Evolutionary conservation across 2,329 filamentous ascomycete species (phyloP), one percentile per base, ranked within the genome.

Genomic region (Aspergillus awamori): DNA sequence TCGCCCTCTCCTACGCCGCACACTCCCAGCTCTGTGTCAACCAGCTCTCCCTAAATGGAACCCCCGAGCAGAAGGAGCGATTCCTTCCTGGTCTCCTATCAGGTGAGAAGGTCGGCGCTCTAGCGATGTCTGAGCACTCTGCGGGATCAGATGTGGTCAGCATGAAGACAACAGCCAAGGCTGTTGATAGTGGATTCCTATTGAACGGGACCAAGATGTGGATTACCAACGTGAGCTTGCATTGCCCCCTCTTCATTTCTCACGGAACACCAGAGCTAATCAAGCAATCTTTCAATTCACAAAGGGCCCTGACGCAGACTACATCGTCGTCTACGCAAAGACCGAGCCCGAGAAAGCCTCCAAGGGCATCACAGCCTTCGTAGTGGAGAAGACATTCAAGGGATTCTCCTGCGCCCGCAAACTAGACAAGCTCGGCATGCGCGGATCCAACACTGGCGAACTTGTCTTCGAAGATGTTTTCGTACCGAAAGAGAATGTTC

Each of bases 341-440:
- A 97, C 94, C 1, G 85, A 89, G 60, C 93, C 93, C 1, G 85
- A 89, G 11, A 88, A 86, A 63, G 92, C 82, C 1, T 92, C 89
- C 65, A 96, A 94, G 79, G 95, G 95, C 59, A 97, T 99, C 76
- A 97, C 94, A 0, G 94, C 94, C 7, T 97, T 98, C 80, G 84
- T 99, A 36, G 91, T 98, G 41, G 89, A 96, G 68, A 84, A 82
- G 58, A 71, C 77, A 8, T 81, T 84, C 38, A 79, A 87, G 39
- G 94, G 95, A 47, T 98, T 97, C 81, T 90, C 87, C 65, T 93
- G 92, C 70, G 88, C 92, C 6, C 85, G 92, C 64, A 98, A 98
- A 79, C 87, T 98, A 17, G 94, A 98, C 83, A 98, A 99, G 81
- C 89, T 99, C 77, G 95, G 95, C 68, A 99, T 99, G 95, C 87